These are phyloP conservation scores for Colletotrichum sp. DNA, from an alignment of 2,329 filamentous ascomycete species.

Conservation along the genomic window DNA sequence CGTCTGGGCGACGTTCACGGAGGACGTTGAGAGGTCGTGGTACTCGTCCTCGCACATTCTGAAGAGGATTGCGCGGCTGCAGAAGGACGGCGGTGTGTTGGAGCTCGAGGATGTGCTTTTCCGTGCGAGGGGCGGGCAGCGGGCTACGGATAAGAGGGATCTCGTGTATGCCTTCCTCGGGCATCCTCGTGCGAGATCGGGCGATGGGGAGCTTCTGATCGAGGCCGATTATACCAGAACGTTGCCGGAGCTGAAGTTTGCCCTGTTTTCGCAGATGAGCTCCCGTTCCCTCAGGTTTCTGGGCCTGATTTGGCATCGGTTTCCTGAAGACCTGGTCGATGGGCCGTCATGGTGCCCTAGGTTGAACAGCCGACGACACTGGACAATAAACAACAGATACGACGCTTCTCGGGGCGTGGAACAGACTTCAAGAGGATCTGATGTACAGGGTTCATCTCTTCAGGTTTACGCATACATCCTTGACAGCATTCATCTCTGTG, in stretches of 20 bases:
- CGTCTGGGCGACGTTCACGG: background rate
- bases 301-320: background rate
- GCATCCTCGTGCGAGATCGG: background rate
- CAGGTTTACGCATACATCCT: background rate
- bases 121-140: background rate
- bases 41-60: background rate
- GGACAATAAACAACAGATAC: background rate
- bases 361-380: background rate
- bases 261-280: background rate
- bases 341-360: background rate
- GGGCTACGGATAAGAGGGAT: background rate
- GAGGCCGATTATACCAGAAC: background rate
- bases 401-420: background rate
- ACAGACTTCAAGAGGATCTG: background rate
- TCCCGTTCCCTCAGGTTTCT: background rate
- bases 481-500: background rate
- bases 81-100: background rate
- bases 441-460: background rate
- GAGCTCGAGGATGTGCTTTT: background rate
- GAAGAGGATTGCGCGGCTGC: background rate
- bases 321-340: background rate
- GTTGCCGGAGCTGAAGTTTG: background rate
- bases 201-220: background rate
- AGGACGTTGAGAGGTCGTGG: background rate
- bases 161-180: background rate